These are phyloP conservation scores for Saccharomyces paradoxus DNA, from an alignment of 805 yeast genomes.

Conservation along the genomic window DNA sequence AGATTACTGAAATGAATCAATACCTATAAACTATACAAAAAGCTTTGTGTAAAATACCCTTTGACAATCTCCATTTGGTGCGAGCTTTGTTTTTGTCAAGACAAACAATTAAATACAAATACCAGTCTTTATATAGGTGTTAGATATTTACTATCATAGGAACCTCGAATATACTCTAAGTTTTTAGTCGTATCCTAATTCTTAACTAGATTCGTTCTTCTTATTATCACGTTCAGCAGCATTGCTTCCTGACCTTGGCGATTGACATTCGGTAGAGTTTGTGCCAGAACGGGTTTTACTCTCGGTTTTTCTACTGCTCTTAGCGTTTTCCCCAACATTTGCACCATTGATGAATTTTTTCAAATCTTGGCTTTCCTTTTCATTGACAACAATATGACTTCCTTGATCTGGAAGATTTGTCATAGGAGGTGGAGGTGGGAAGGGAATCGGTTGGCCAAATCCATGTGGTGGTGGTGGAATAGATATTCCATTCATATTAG, in stretches of 20 bases:
- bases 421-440: conserved; percentile 8
- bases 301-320: neutral
- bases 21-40: neutral
- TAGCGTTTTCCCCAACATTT: neutral
- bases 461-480: conserved; percentile 7
- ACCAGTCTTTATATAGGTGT: neutral
- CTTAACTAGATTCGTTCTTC: neutral
- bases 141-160: neutral
- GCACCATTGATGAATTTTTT: conserved; percentile 2
- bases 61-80: neutral
- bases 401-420: conserved; percentile 1
- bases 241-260: neutral
- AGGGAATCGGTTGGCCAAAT: conserved; percentile 5
- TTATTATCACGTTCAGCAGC: neutral
- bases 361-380: conserved; percentile 8
- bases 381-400: conserved; percentile 4
- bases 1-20: conserved; percentile 28
- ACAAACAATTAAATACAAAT: neutral
- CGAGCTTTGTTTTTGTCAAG: neutral
- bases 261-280: neutral
- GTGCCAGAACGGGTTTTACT: neutral
- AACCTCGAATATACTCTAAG: neutral
- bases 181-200: neutral
- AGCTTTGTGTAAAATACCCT: neutral
- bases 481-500: neutral